phyloP scores from a whole-genome alignment of 805 yeast species.

The Metschnikowia matae region DNA sequence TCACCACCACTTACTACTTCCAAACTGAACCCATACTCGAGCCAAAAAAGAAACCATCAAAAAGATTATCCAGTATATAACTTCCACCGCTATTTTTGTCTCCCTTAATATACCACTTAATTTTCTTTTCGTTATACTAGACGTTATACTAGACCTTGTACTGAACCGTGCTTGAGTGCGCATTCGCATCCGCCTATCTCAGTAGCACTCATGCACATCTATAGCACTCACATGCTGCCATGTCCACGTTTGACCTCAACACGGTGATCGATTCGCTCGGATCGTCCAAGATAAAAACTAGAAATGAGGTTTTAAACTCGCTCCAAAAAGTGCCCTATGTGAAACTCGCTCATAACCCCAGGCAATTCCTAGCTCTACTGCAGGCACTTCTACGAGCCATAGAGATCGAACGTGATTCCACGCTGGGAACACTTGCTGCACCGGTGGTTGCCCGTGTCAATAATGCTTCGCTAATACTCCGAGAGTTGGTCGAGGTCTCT shows the following conservation, averaged over 20 bases:
- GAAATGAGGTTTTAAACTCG: slow-evolving; percentile 15
- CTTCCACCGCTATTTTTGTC: too few species aligned
- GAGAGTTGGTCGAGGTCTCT: slow-evolving; percentile 19
- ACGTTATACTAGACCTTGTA: too few species aligned
- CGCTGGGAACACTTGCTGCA: slow-evolving; percentile 21
- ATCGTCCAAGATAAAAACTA: slow-evolving; percentile 10
- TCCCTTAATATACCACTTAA: too few species aligned
- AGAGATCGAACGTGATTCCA: slow-evolving; percentile 35
- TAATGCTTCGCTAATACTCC: slow-evolving; percentile 28
- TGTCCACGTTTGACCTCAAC: slow-evolving; percentile 16
- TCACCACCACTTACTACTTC: too few species aligned
- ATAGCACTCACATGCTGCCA: slow-evolving; percentile 1
- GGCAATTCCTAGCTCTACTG: slow-evolving; percentile 22
- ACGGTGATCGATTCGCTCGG: slow-evolving; percentile 13
- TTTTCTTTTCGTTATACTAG: too few species aligned
- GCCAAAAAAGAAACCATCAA: too few species aligned
- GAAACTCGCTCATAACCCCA: slow-evolving; percentile 18
- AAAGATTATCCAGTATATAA: too few species aligned
- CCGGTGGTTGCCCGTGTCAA: slow-evolving; percentile 28
- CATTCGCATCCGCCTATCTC: not conserved
- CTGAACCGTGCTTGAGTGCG: not conserved
- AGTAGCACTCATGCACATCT: not conserved
- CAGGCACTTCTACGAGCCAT: slow-evolving; percentile 25
- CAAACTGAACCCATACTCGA: too few species aligned
- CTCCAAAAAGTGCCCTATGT: slow-evolving; percentile 10